Conservation (phyloP, 1,139 yeast genomes). For the Nadsonia commutata region DNA sequence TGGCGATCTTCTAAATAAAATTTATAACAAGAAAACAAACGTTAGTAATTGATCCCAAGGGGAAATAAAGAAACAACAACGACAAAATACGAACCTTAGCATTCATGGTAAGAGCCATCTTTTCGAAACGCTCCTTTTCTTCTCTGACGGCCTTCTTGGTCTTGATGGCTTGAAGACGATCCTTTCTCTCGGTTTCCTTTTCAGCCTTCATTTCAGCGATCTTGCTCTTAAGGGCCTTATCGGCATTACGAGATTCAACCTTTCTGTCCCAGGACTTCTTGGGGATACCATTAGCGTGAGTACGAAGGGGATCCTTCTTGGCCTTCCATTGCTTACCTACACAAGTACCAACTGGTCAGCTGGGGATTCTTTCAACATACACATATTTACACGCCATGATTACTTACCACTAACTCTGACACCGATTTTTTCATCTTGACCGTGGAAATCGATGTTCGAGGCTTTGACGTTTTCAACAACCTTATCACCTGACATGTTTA, state of each 20-base stretch:
- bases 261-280: constrained; percentile 24
- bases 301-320: constrained; percentile 20
- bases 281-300: constrained; percentile 15
- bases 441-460: background rate
- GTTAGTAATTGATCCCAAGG: background rate
- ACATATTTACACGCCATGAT: background rate
- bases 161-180: constrained; percentile 19
- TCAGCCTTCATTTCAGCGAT: constrained; percentile 25
- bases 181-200: constrained; percentile 21
- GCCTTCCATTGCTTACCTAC: constrained; percentile 25
- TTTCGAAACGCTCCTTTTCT: constrained; percentile 28
- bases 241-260: constrained; percentile 17
- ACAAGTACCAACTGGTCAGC: too few species aligned
- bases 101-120: constrained; percentile 27
- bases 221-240: constrained; percentile 20
- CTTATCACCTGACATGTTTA: background rate
- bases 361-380: too few species aligned
- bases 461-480: background rate
- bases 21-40: background rate
- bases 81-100: constrained; percentile 15
- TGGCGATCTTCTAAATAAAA: constrained; percentile 19
- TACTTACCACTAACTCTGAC: background rate
- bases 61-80: background rate
- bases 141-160: constrained; percentile 25
- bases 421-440: background rate